These are phyloP conservation scores for Salvia miltiorrhiza DNA, from an alignment of 257 asterid genomes.

Conservation along the genomic window DNA sequence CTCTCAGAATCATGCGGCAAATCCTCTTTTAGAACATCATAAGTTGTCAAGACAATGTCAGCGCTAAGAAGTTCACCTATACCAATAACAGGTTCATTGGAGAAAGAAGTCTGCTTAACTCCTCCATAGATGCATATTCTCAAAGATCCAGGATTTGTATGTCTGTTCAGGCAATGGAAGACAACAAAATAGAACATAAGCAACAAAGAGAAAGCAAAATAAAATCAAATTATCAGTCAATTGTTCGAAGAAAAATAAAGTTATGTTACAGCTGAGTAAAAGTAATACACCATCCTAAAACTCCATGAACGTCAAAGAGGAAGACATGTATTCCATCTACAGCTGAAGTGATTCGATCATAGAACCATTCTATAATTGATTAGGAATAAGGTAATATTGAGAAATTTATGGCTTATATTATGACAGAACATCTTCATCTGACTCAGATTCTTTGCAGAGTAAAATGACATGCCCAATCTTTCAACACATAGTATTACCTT, in stretches of 20 bases:
- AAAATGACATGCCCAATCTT: background rate
- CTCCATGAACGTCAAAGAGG: constrained; percentile 1
- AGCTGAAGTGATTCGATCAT: constrained; percentile 3
- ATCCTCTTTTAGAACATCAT: constrained; percentile 91
- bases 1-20: constrained; percentile 94
- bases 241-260: background rate
- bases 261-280: background rate
- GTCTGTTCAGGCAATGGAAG: constrained; percentile 49
- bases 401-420: background rate
- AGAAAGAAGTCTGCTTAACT: constrained; percentile 48
- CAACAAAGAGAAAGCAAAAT: constrained; percentile 13
- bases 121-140: constrained; percentile 79
- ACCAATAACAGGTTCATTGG: constrained; percentile 50
- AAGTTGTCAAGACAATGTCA: constrained; percentile 86
- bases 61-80: constrained; percentile 68
- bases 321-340: constrained; percentile 18
- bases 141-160: constrained; percentile 72
- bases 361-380: background rate
- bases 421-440: background rate
- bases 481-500: background rate
- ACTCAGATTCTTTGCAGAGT: background rate
- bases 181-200: constrained; percentile 24
- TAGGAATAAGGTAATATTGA: background rate
- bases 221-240: constrained; percentile 14
- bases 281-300: background rate